These are phyloP conservation scores for Steccherinum ochraceum DNA, from an alignment of 768 basidiomycete species.

Conservation along the genomic window DNA sequence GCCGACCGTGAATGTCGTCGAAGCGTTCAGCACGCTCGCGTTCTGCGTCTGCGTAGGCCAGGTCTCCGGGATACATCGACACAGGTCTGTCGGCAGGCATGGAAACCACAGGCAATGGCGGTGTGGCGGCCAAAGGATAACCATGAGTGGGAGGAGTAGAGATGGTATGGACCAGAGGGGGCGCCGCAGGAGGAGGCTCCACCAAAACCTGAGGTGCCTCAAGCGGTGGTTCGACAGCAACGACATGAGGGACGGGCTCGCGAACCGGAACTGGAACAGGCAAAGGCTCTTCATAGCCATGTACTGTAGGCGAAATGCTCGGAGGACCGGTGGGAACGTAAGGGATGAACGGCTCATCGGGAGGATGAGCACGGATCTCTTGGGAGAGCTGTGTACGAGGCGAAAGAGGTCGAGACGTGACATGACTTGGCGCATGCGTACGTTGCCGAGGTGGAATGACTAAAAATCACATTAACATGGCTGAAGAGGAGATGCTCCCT, in stretches of 20 bases:
- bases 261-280: neutral
- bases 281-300: neutral
- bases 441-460: neutral
- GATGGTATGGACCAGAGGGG: neutral
- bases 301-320: neutral
- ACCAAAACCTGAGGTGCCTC: neutral
- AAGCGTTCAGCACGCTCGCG: slow-evolving; percentile 46
- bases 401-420: neutral
- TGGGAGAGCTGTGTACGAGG: neutral
- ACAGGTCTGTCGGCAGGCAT: neutral
- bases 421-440: neutral
- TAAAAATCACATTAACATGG: neutral
- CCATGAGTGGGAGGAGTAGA: too few relatives aligned
- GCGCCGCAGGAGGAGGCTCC: neutral
- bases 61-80: slow-evolving; percentile 17
- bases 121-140: neutral
- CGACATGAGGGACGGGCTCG: neutral
- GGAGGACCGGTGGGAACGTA: neutral
- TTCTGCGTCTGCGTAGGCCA: slow-evolving; percentile 38
- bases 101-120: neutral
- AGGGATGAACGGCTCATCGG: neutral
- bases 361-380: neutral
- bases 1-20: slow-evolving; percentile 44
- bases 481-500: too few relatives aligned
- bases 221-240: too few relatives aligned